These are phyloP conservation scores for Angomonas deanei DNA, from an alignment of 208 protist species.

Conservation along the genomic window DNA sequence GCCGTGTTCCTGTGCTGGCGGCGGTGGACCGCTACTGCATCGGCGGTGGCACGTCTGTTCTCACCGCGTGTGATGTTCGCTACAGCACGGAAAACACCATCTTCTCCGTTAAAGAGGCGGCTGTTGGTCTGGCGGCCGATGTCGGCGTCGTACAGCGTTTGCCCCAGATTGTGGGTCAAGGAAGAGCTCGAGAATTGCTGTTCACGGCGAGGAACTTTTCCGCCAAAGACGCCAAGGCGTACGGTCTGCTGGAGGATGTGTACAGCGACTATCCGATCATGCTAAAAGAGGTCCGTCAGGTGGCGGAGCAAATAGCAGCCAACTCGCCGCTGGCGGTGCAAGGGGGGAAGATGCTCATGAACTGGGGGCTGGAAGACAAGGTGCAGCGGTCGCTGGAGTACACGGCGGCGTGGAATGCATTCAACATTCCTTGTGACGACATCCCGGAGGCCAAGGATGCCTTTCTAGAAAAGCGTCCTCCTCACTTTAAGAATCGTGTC, in stretches of 20 bases:
- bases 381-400: constrained; percentile 46
- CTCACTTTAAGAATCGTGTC: constrained; percentile 60
- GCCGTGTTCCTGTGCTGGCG: constrained; percentile 54
- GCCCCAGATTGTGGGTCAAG: constrained; percentile 58
- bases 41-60: constrained; percentile 63
- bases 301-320: constrained; percentile 36
- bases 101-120: constrained; percentile 61
- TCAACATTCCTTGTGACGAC: constrained; percentile 59
- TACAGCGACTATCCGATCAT: constrained; percentile 36
- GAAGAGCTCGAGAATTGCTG: constrained; percentile 55
- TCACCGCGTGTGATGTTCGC: constrained; percentile 59
- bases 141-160: constrained; percentile 69
- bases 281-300: constrained; percentile 28
- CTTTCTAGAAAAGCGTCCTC: constrained; percentile 42
- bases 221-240: constrained; percentile 24
- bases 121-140: constrained; percentile 67
- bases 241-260: constrained; percentile 60
- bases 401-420: constrained; percentile 49
- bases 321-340: constrained; percentile 71
- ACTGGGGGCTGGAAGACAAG: constrained; percentile 37
- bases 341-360: constrained; percentile 66
- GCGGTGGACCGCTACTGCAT: constrained; percentile 68
- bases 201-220: constrained; percentile 53
- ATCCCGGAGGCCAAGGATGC: constrained; percentile 35
- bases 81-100: constrained; percentile 40